Percentiles rank a stretch among this genome's conserved stretches.
phyloP scores from a whole-genome alignment of 495 filamentous ascomycete genomes.

The Penicillium steckii region DNA sequence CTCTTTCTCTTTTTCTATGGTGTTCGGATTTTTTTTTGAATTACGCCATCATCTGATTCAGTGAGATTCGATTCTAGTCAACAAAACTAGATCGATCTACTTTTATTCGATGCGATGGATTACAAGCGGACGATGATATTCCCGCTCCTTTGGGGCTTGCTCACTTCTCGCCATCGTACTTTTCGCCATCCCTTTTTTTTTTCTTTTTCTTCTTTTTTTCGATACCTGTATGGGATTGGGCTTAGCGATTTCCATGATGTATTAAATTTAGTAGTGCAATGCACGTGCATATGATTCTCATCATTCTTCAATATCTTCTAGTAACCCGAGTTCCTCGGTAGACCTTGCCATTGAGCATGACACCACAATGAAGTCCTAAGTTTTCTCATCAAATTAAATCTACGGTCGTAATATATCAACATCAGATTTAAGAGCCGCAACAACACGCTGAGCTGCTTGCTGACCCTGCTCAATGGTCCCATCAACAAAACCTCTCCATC shows the following conservation, averaged over 20 bases:
- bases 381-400: background rate
- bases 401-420: background rate
- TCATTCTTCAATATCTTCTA: background rate
- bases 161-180: no score
- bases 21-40: no score
- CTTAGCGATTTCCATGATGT: background rate
- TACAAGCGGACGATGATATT: no score
- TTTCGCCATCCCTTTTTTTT: background rate
- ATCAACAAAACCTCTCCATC: conserved; percentile 32
- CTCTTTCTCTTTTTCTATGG: no score
- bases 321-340: no score
- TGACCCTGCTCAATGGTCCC: conserved; percentile 33
- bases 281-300: background rate
- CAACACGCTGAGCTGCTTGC: background rate
- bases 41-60: no score
- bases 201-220: background rate
- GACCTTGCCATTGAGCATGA: no score
- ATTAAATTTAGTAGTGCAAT: background rate
- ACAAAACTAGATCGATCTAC: no score
- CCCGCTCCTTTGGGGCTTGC: no score
- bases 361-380: no score
- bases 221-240: background rate
- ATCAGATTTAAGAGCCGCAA: background rate
- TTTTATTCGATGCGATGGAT: no score
- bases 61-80: no score